A percentile compares a stretch with the other conserved stretches of the same genome.
phyloP scores from a whole-genome alignment of 1,284 basidiomycete species.

The Fomitopsis pinicola region DNA sequence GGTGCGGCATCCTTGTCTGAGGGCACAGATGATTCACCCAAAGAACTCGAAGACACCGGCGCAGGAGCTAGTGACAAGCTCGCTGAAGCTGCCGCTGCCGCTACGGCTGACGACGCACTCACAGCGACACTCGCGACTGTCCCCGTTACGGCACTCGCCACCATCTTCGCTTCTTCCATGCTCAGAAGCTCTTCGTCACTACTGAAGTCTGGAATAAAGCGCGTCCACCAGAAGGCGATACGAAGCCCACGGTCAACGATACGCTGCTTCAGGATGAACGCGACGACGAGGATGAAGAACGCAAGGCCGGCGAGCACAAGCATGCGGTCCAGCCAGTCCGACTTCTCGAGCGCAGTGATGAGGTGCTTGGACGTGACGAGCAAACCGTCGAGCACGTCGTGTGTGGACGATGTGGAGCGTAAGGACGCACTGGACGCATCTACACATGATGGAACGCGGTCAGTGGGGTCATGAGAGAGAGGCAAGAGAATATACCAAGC shows the following conservation, averaged over 20 bases:
- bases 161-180: constrained; percentile 21
- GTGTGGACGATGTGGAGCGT: constrained; percentile 69
- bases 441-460: constrained; percentile 25
- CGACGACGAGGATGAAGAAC: constrained; percentile 82
- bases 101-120: not conserved
- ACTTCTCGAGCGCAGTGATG: constrained; percentile 80
- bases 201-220: constrained; percentile 49
- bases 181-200: constrained; percentile 18
- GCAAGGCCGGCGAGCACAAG: constrained; percentile 73
- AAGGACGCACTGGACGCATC: constrained; percentile 80
- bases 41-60: too few species aligned
- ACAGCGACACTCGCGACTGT: not conserved
- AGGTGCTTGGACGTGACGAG: constrained; percentile 79
- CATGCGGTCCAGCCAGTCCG: constrained; percentile 89
- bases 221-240: constrained; percentile 77
- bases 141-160: not conserved
- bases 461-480: not conserved
- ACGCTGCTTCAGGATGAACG: constrained; percentile 84
- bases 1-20: not conserved
- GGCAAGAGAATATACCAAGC: constrained; percentile 53
- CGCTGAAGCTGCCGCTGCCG: not conserved
- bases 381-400: constrained; percentile 72
- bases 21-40: not conserved
- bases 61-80: not conserved
- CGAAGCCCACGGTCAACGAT: constrained; percentile 70